Base-by-base conservation (phyloP, 768 basidiomycete genomes). In the Kockovaella imperatae region DNA sequence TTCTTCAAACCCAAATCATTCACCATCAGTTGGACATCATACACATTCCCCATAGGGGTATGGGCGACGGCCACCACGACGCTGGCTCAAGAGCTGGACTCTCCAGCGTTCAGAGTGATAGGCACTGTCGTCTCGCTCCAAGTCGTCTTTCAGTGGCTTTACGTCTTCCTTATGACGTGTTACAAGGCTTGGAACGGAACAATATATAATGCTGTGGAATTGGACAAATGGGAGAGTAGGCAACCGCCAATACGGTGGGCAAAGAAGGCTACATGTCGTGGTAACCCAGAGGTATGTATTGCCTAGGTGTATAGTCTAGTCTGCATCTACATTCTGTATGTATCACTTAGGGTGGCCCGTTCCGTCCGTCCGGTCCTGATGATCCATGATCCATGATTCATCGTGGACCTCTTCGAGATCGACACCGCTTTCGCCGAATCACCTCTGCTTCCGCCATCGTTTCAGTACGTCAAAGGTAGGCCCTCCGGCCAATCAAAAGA, bases 1-100 rank as follows among this genome's bases (percentile, higher is more conserved):
- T 66, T 49, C 40, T 47, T 66, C 41, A 8, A n/a, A 23, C 48
- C 31, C 13, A 18, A 32, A 25, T 36, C 41, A 6, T 62, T 61
- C 52, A 47, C 54, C n/a, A 50, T 61, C 10, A 57, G 51, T 13
- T 56, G 50, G 53, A 59, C 51, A 23, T 57, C 62, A 1, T 53
- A 68, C 40, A 71, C 70, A 10, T 71, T 71, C 53, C 70, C 70
- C 3, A 55, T 71, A 26, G 70, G 70, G 2, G 57, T 48, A 11
- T 53, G 38, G 42, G 54, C 60, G 1, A 60, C 58, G 6, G 59
- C 64, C 1, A 62, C 68, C 3, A 60, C 54, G 3, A 48, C 50
- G 21, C 53, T 71, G 14, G 67, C 62, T 5, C 49, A 15, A 4
- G 64, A 69, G 42, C 54, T 71, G 24, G 53, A 65, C 25, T 69